A percentile compares a stretch with the other conserved stretches of the same genome.
Evolutionary conservation across 768 basidiomycete species (phyloP).

Genomic region (Russula abietina): DNA sequence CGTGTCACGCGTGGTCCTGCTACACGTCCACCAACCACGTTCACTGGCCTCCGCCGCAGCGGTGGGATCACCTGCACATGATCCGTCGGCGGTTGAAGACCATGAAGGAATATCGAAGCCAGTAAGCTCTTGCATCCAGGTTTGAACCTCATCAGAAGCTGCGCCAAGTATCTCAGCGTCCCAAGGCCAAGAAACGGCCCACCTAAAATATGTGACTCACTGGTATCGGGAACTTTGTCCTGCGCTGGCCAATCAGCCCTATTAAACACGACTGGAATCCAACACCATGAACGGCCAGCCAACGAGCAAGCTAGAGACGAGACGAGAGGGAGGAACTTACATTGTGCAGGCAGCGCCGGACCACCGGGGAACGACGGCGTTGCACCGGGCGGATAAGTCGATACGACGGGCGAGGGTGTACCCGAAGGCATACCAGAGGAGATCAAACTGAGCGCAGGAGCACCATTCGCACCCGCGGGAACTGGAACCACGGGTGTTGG

Average conservation of each 20-base stretch:
- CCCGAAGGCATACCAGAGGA: constrained; percentile 58
- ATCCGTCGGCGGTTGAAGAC: constrained; percentile 58
- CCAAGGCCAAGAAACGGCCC: background rate
- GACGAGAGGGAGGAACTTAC: constrained; percentile 36
- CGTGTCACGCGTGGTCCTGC: constrained; percentile 52
- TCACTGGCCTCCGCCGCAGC: constrained; percentile 51
- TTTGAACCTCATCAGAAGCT: constrained; percentile 57
- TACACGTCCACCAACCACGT: constrained; percentile 91
- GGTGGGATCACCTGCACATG: constrained; percentile 54
- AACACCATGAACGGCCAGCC: background rate
- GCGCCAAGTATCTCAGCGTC: constrained; percentile 2
- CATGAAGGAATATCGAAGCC: constrained; percentile 63
- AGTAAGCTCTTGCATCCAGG: constrained; percentile 74
- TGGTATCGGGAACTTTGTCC: constrained; percentile 54
- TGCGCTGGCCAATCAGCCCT: constrained; percentile 53
- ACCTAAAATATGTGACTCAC: constrained; percentile 33
- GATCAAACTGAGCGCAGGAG: constrained; percentile 55
- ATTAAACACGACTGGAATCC: constrained; percentile 40
- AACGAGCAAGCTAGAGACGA: background rate
- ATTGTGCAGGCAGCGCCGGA: constrained; percentile 57
- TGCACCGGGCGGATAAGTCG: constrained; percentile 55
- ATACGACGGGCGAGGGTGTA: constrained; percentile 42
- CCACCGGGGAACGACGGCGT: constrained; percentile 59
- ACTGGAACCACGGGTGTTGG: constrained; percentile 6
- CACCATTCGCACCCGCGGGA: constrained; percentile 23